A percentile compares a stretch with the other conserved stretches of the same genome.
These are phyloP conservation scores for Iris macrosiphon DNA, from an alignment of 106 monocot species.

Conservation along the genomic window DNA sequence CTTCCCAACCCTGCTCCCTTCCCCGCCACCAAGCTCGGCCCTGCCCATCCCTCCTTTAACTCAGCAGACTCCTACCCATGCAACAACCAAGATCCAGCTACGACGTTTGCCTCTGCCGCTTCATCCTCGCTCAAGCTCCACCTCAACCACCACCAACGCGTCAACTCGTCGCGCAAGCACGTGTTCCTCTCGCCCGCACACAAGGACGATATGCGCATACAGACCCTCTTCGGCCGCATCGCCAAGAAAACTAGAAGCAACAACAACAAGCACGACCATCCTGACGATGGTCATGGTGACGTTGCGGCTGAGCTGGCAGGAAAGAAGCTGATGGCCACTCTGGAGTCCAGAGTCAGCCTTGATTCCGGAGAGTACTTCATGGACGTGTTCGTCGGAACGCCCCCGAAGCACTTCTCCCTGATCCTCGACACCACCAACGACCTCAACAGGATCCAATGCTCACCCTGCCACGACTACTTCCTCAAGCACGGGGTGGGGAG, in stretches of 20 bases:
- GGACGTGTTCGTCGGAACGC: slow-evolving; percentile 81
- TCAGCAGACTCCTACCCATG: too few species aligned
- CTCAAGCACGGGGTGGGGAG: slow-evolving; percentile 53
- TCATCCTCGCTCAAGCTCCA: too few species aligned
- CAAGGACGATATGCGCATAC: slow-evolving; percentile 43
- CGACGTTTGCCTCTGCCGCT: too few species aligned
- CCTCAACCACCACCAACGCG: slow-evolving; percentile 32
- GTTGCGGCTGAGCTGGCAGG: too few species aligned
- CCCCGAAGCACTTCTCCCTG: slow-evolving; percentile 54
- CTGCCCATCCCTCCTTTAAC: too few species aligned
- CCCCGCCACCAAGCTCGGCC: too few species aligned
- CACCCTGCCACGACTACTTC: slow-evolving; percentile 69
- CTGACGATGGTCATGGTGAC: too few species aligned
- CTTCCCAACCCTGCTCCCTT: too few species aligned
- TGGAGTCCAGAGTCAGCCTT: slow-evolving; percentile 72
- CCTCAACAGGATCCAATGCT: slow-evolving; percentile 94
- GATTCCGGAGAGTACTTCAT: slow-evolving; percentile 93
- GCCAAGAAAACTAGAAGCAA: slow-evolving; percentile 24
- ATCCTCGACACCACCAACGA: slow-evolving; percentile 97
- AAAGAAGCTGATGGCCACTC: slow-evolving; percentile 42
- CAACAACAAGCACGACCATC: neutral
- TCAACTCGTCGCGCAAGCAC: slow-evolving; percentile 12
- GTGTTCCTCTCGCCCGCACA: slow-evolving; percentile 23
- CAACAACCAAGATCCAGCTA: too few species aligned
- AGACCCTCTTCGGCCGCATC: slow-evolving; percentile 34